Evolutionary conservation across 2,329 filamentous ascomycete genomes (phyloP), one percentile per base, ranked within the genome.

Genomic region (Penicillium griseofulvum): DNA sequence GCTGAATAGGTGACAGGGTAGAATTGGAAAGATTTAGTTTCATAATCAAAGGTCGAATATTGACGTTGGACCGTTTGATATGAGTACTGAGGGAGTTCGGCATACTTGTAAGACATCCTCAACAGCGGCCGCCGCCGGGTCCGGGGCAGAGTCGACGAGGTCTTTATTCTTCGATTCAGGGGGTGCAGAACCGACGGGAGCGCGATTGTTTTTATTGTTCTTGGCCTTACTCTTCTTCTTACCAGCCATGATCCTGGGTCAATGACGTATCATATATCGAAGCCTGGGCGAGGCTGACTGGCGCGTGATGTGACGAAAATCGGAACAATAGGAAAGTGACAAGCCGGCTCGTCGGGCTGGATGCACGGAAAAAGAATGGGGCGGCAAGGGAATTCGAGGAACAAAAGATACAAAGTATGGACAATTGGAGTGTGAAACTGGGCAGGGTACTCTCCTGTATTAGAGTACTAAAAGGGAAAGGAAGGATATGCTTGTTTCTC

Each of bases 91-190:
- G 74, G 70, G 68, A 76, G 59, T 53, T 74, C 56, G 70, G 75
- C 76, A 73, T 78, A 78, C 76, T 74, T 66, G 65, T 66, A 71
- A 52, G 63, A 47, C 75, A 76, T 77, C 64, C 68, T 74, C 67
- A 60, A 56, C 57, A 56, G 61, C 59, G 61, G 64, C 65, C 61
- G 65, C 62, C 59, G 66, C 62, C 61, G 67, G 61, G 61, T 68
- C 65, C 57, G 64, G 62, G 61, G 66, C 61, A 56, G 66, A 58
- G 50, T 66, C 41, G 44, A 58, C 43, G 52, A 54, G 52, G 38
- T 55, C 62, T 52, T 54, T 55, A 28, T 52, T 52, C 50, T 69
- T 65, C 38, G 60, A 52, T 33, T 60, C 58, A 53, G 65, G 60
- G 51, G 62, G 58, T 49, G 62, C 65, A 57, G 68, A 56, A 57